Evolutionary conservation across 371 early-diverging fungal genomes (phyloP).

Genomic region (Mortierella sp.): DNA sequence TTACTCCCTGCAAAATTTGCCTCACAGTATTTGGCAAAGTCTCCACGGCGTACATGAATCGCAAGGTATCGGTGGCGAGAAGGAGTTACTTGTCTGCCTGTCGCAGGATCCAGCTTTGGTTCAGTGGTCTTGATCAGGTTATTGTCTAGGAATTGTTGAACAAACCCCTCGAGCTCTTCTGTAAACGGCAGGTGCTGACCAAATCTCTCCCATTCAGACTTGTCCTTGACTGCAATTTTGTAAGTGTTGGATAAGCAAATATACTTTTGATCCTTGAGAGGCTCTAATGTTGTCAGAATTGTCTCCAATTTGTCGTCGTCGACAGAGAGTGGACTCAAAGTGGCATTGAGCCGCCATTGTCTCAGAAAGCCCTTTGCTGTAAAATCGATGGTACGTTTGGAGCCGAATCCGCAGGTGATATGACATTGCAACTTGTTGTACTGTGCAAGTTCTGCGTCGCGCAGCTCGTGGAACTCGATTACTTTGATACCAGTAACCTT

Average conservation of each 20-base stretch:
- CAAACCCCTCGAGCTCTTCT: slow-evolving; percentile 32
- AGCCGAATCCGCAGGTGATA: slow-evolving; percentile 50
- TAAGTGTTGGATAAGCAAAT: slow-evolving; percentile 49
- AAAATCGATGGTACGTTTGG: slow-evolving; percentile 36
- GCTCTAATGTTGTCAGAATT: slow-evolving; percentile 14
- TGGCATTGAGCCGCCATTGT: slow-evolving; percentile 44
- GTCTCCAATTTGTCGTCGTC: slow-evolving; percentile 21
- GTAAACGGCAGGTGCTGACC: slow-evolving; percentile 48
- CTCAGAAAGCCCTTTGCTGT: slow-evolving; percentile 47
- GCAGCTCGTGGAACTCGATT: slow-evolving; percentile 35
- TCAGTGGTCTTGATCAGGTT: slow-evolving; percentile 9
- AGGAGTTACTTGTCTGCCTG: not conserved
- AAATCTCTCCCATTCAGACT: slow-evolving; percentile 47
- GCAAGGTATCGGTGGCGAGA: slow-evolving; percentile 25
- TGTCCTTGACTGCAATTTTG: slow-evolving; percentile 37
- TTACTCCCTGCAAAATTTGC: slow-evolving; percentile 24
- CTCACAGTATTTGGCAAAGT: slow-evolving; percentile 40
- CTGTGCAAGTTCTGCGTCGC: slow-evolving; percentile 9
- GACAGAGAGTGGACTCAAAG: not conserved
- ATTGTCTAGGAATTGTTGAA: slow-evolving; percentile 23
- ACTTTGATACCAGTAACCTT: slow-evolving; percentile 23
- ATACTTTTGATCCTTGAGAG: slow-evolving; percentile 15
- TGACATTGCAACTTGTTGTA: slow-evolving; percentile 24
- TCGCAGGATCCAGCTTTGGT: not conserved
- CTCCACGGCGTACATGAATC: slow-evolving; percentile 47